phyloP scores from a whole-genome alignment of 129 eudicot species.

The Ambrosia trifida region DNA sequence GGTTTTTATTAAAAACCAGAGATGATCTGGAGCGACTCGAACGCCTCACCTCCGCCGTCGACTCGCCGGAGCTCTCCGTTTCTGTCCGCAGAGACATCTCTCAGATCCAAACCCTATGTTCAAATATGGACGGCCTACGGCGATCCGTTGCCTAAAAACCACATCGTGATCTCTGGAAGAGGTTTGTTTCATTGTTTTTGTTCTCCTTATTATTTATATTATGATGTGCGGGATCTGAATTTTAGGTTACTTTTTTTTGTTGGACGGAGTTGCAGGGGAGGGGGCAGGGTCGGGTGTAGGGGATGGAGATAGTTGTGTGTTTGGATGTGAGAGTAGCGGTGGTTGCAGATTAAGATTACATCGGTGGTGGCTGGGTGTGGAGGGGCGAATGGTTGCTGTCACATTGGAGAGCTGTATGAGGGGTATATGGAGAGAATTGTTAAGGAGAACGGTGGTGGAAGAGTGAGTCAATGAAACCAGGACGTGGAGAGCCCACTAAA shows the following conservation, averaged over 20 bases:
- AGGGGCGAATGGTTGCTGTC: too few relatives aligned
- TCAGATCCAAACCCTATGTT: conserved; percentile 72
- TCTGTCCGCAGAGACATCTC: conserved; percentile 56
- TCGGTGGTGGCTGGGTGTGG: too few relatives aligned
- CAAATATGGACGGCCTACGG: conserved; percentile 84
- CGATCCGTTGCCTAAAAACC: conserved; percentile 83
- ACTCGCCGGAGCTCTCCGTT: conserved; percentile 44
- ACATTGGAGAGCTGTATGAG: too few relatives aligned
- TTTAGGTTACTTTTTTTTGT: neutral
- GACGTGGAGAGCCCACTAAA: too few relatives aligned
- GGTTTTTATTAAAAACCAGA: conserved; percentile 57
- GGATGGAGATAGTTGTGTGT: too few relatives aligned
- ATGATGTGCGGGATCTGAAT: neutral
- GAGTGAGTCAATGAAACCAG: too few relatives aligned
- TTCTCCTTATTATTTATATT: neutral
- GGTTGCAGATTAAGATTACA: too few relatives aligned
- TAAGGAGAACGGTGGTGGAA: too few relatives aligned
- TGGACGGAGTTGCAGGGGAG: too few relatives aligned
- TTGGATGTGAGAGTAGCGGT: too few relatives aligned
- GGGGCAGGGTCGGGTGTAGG: too few relatives aligned
- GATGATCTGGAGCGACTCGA: conserved; percentile 83
- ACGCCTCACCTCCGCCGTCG: conserved; percentile 50
- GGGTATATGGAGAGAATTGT: too few relatives aligned
- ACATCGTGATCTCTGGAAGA: conserved; percentile 96
- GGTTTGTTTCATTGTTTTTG: conserved; percentile 36